A percentile compares a stretch with the other conserved stretches of the same genome.
phyloP scores from a whole-genome alignment of 257 asterid species.

The Gynochthodes officinalis region DNA sequence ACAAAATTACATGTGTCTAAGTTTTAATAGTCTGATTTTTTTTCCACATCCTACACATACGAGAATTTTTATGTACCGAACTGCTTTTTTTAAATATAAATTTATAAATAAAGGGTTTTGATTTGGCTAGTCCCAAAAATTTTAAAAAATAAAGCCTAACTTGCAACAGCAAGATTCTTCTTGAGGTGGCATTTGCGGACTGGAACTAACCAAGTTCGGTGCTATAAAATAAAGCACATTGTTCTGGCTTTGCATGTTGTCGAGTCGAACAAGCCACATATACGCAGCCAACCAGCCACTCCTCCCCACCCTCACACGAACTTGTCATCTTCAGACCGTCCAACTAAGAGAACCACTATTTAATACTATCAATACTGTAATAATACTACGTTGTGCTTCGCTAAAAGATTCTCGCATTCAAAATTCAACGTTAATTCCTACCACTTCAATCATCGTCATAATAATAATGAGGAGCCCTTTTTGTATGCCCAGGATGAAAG shows the following conservation, averaged over 20 bases:
- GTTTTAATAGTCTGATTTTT: no score
- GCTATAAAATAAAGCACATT: not conserved
- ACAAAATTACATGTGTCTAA: no score
- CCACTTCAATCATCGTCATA: not conserved
- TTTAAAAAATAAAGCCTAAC: no score
- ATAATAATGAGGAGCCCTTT: slow-evolving; percentile 26
- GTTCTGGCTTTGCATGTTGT: slow-evolving; percentile 7
- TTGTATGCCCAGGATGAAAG: slow-evolving; percentile 29
- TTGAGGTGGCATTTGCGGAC: not conserved
- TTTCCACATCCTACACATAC: no score
- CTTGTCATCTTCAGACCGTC: slow-evolving; percentile 16
- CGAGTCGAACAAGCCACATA: slow-evolving; percentile 5
- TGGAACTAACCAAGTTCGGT: not conserved
- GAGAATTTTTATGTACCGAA: no score
- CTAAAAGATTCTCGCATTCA: slow-evolving; percentile 17
- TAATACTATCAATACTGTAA: not conserved
- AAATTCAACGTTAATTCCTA: slow-evolving; percentile 3
- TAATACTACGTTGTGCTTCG: slow-evolving; percentile 10
- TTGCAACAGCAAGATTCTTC: not conserved
- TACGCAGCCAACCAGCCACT: not conserved
- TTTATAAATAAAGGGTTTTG: no score
- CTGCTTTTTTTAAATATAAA: no score
- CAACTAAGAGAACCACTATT: not conserved
- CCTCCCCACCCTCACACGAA: not conserved
- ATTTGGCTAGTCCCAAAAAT: no score